phyloP scores from a whole-genome alignment of 805 yeast species.

The Yarrowia divulgata region DNA sequence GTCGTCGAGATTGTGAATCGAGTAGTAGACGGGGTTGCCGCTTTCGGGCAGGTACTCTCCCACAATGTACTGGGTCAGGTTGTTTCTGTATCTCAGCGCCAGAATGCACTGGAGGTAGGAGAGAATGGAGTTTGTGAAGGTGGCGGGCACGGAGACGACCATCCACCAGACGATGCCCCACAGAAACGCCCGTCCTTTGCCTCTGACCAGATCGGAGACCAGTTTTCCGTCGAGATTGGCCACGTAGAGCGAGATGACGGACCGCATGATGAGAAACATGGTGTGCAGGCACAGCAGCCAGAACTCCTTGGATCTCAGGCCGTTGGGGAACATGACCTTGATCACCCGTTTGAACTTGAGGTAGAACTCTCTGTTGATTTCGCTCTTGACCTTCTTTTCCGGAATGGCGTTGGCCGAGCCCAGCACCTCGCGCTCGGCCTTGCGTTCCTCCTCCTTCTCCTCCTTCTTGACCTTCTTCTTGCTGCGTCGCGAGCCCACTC shows the following conservation, averaged over 20 bases:
- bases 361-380: constrained; percentile 47
- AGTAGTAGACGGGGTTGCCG: constrained; percentile 71
- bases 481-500: constrained; percentile 42
- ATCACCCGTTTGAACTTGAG: constrained; percentile 45
- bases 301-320: constrained; percentile 48
- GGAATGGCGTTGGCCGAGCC: constrained; percentile 42
- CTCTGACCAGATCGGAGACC: constrained; percentile 81
- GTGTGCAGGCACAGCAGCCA: constrained; percentile 60
- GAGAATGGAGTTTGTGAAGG: constrained; percentile 75
- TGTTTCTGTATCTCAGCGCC: constrained; percentile 60
- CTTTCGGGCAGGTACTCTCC: constrained; percentile 75
- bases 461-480: constrained; percentile 34
- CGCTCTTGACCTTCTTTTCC: constrained; percentile 42
- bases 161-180: constrained; percentile 77
- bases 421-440: constrained; percentile 41
- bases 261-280: constrained; percentile 66
- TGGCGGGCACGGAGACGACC: constrained; percentile 84
- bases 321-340: constrained; percentile 50
- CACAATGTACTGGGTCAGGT: constrained; percentile 69
- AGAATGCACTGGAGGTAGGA: constrained; percentile 51
- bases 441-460: constrained; percentile 22
- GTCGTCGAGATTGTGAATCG: constrained; percentile 66
- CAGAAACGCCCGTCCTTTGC: constrained; percentile 68
- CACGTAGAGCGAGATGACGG: constrained; percentile 76
- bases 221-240: constrained; percentile 86